These are phyloP conservation scores for Corymbia citriodora DNA, from an alignment of 441 rosid species.

Conservation along the genomic window DNA sequence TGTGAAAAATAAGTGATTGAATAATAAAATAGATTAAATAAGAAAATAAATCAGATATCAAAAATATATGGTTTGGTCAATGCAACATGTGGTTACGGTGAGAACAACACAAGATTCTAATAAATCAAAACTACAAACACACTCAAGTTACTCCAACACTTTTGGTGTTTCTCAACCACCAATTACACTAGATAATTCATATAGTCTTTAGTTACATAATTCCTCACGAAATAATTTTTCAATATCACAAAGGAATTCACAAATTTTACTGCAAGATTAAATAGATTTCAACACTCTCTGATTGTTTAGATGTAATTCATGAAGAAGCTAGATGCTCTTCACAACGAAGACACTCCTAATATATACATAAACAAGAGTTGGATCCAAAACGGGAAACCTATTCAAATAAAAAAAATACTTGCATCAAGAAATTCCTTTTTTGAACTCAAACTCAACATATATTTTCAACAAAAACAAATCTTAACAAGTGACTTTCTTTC, in stretches of 20 bases:
- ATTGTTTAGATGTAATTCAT: not conserved
- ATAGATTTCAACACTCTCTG: not conserved
- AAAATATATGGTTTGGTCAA: no score
- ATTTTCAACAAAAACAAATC: fast-evolving
- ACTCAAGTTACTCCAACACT: no score
- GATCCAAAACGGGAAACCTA: not conserved
- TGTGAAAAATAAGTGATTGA: not conserved
- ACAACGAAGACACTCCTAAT: not conserved
- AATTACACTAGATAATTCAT: no score
- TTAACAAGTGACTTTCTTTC: not conserved
- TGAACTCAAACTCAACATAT: fast-evolving
- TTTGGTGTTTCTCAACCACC: not conserved
- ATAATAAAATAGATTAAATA: no score
- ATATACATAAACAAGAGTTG: not conserved
- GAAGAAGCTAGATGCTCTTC: not conserved
- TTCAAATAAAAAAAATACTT: fast-evolving
- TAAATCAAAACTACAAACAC: no score
- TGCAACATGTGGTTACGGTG: fast-evolving
- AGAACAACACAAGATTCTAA: no score
- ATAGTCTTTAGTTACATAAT: not conserved
- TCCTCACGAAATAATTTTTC: not conserved
- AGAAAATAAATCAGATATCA: fast-evolving
- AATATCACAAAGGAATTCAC: not conserved
- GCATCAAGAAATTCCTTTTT: not conserved
- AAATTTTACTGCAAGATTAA: not conserved